A percentile compares a stretch with the other conserved stretches of the same genome.
Evolutionary conservation across 139 green algal species (phyloP).

Genomic region (Gonium pectorale): DNA sequence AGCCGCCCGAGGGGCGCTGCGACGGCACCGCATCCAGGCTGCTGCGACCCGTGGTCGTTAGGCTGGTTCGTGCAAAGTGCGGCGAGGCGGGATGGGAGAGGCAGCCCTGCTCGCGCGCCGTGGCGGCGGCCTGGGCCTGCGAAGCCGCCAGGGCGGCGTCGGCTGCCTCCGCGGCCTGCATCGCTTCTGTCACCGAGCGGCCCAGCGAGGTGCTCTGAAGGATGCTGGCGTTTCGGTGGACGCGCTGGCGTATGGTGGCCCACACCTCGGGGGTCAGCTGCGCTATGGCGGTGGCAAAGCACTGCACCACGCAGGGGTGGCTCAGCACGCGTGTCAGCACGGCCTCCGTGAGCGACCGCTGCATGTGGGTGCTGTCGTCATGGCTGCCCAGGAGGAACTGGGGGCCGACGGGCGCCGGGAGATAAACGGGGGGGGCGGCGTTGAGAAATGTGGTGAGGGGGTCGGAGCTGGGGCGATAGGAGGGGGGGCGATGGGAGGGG

Average conservation of each 20-base stretch:
- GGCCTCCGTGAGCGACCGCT: constrained; percentile 32
- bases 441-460: too few species aligned
- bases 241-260: neutral
- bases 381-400: constrained; percentile 25
- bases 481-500: neutral
- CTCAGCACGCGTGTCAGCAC: constrained; percentile 32
- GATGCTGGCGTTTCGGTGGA: neutral
- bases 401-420: too few species aligned
- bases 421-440: too few species aligned
- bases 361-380: constrained; percentile 8
- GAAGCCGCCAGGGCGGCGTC: too few species aligned
- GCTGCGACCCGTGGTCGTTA: too few species aligned
- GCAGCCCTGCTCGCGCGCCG: too few species aligned
- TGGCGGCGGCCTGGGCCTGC: neutral
- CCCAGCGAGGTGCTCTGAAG: constrained; percentile 11
- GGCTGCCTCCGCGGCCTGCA: too few species aligned
- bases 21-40: too few species aligned
- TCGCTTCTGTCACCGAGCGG: neutral
- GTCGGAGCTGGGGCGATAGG: too few species aligned
- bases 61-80: too few species aligned
- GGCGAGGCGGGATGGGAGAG: too few species aligned
- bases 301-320: constrained; percentile 42
- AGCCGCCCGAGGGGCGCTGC: too few species aligned
- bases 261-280: constrained; percentile 19
- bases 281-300: constrained; percentile 35